Conservation (phyloP, 441 rosid genomes). For the Lepidium campestre region DNA sequence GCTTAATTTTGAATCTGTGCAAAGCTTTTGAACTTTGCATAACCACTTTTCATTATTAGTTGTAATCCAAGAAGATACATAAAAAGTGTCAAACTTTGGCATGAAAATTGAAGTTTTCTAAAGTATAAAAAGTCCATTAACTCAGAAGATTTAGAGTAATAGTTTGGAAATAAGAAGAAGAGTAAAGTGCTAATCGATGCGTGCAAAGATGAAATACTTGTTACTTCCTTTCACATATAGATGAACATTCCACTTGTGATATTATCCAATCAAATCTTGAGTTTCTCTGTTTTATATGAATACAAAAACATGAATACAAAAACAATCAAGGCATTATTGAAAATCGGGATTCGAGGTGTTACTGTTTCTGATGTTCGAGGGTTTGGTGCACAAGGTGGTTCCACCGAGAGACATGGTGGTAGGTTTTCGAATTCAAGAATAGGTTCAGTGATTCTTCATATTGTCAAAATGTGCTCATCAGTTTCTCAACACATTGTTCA, state of each 20-base stretch:
- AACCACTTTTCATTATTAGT: neutral
- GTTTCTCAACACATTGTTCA: neutral
- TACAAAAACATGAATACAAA: neutral
- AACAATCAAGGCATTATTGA: conserved; percentile 51
- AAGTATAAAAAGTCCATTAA: neutral
- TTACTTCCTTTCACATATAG: neutral
- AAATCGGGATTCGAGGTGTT: conserved; percentile 83
- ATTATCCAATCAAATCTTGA: conserved; percentile 4
- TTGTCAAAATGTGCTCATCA: neutral
- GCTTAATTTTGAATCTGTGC: neutral
- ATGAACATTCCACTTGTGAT: neutral
- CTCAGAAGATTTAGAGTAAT: neutral
- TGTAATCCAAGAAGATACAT: neutral
- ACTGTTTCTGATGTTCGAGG: conserved; percentile 93
- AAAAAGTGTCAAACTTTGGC: neutral
- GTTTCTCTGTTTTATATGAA: conserved; percentile 5
- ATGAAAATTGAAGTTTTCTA: neutral
- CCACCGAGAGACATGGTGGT: conserved; percentile 86
- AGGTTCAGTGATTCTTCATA: neutral
- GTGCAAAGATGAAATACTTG: neutral
- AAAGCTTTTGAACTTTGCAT: conserved; percentile 1
- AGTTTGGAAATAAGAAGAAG: neutral
- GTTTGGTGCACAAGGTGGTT: conserved; percentile 89
- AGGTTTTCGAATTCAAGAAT: conserved; percentile 25
- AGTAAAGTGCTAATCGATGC: neutral